These are phyloP conservation scores for Trichoderma koningiopsis DNA, from an alignment of 2,329 filamentous ascomycete genomes.

Conservation along the genomic window DNA sequence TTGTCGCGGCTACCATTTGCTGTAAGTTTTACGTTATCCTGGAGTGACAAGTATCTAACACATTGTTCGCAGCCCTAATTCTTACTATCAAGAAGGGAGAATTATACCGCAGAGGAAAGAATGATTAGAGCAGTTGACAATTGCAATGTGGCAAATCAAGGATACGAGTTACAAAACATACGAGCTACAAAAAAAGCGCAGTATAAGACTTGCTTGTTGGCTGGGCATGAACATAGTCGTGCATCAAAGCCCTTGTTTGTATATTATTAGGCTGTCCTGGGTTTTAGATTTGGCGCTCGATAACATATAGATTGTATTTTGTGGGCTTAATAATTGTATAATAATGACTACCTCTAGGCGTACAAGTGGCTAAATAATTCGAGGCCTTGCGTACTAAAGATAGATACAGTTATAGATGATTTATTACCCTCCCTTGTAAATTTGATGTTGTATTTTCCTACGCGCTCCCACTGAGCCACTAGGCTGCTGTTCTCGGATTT, in stretches of 20 bases:
- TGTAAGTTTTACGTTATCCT: not conserved
- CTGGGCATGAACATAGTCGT: not conserved
- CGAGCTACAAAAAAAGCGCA: not conserved
- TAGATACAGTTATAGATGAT: no score
- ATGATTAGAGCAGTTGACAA: not conserved
- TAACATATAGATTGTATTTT: not conserved
- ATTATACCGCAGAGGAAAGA: not conserved
- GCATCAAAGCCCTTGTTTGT: not conserved
- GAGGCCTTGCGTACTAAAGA: not conserved
- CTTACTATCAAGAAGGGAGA: conserved; percentile 9
- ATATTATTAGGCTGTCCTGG: not conserved
- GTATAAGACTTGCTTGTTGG: not conserved
- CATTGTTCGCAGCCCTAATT: not conserved
- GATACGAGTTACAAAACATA: not conserved
- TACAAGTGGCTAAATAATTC: not conserved
- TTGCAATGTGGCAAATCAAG: not conserved
- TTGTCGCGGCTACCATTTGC: conserved; percentile 1
- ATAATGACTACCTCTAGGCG: not conserved
- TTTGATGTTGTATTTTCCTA: no score
- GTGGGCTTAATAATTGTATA: not conserved
- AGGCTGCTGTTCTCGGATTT: no score
- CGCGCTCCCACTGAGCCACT: no score
- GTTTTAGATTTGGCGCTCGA: not conserved
- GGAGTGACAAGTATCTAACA: not conserved
- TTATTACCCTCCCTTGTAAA: no score